Evolutionary conservation across 1,139 yeast genomes (phyloP).

Genomic region (Debaryomyces fabryi): DNA sequence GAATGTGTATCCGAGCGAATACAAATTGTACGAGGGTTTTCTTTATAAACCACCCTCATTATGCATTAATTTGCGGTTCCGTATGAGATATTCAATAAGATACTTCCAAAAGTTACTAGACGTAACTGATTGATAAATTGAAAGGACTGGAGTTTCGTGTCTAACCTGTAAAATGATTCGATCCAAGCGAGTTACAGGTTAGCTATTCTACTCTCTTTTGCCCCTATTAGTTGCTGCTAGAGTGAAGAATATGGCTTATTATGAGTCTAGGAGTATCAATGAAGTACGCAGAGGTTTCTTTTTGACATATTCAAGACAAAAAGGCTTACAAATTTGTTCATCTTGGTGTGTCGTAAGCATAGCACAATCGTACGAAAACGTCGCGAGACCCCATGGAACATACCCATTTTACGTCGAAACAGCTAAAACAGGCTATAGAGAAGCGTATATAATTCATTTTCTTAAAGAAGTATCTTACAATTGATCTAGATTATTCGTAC

Average conservation of each 20-base stretch:
- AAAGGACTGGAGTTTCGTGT: neutral
- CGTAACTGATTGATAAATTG: neutral
- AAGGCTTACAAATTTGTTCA: no score
- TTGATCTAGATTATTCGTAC: no score
- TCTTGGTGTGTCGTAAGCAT: no score
- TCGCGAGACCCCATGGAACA: no score
- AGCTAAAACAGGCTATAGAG: no score
- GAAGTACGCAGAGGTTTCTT: no score
- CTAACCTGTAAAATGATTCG: neutral
- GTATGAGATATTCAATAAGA: neutral
- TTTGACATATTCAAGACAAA: no score
- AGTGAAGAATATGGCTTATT: neutral
- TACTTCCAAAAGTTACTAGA: neutral
- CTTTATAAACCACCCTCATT: constrained; percentile 56
- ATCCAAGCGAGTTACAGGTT: neutral
- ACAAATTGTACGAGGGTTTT: constrained; percentile 57
- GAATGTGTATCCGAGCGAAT: constrained; percentile 53
- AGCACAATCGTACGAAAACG: no score
- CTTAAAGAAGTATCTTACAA: no score
- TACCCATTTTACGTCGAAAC: no score
- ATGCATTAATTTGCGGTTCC: neutral
- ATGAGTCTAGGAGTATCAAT: no score
- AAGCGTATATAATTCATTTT: no score
- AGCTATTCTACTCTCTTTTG: neutral
- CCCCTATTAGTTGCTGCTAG: neutral